phyloP scores from a whole-genome alignment of 2,329 filamentous ascomycete genomes.

The Ophiocordyceps australis region DNA sequence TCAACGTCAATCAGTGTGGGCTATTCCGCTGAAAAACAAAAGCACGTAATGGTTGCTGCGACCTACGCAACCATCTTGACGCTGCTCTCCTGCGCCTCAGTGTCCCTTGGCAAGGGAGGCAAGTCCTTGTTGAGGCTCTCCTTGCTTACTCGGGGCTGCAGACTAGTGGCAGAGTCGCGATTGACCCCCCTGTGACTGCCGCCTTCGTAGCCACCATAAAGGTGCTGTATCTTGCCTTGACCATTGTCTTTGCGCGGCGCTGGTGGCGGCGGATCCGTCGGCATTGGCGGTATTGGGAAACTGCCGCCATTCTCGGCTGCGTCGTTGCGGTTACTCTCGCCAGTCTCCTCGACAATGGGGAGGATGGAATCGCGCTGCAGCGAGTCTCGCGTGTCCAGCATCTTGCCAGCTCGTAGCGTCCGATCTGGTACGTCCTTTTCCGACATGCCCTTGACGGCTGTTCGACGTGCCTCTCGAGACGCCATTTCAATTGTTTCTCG shows the following conservation, averaged over 20 bases:
- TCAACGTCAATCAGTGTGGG: background rate
- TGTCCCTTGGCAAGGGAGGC: slow-evolving; percentile 31
- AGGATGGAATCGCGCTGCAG: slow-evolving; percentile 38
- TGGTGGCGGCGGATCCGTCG: slow-evolving; percentile 21
- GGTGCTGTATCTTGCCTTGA: no score
- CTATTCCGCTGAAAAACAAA: slow-evolving; percentile 4
- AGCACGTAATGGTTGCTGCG: slow-evolving; percentile 5
- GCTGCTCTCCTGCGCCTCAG: slow-evolving; percentile 9
- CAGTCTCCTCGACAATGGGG: slow-evolving; percentile 82
- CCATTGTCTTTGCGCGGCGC: slow-evolving; percentile 24
- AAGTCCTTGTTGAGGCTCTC: slow-evolving; percentile 43
- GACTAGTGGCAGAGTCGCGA: slow-evolving; percentile 11
- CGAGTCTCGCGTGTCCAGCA: slow-evolving; percentile 32
- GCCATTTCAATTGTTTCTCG: slow-evolving; percentile 22
- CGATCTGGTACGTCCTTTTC: slow-evolving; percentile 42
- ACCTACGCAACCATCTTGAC: slow-evolving; percentile 14
- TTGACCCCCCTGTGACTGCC: slow-evolving; percentile 12
- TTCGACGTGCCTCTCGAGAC: slow-evolving; percentile 15
- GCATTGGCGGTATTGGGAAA: slow-evolving; percentile 16
- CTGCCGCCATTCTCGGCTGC: slow-evolving; percentile 16
- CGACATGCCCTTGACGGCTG: slow-evolving; percentile 12
- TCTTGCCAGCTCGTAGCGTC: slow-evolving; percentile 24
- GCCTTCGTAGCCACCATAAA: slow-evolving; percentile 21
- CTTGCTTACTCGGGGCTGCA: slow-evolving; percentile 24
- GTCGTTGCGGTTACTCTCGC: slow-evolving; percentile 46